Percentiles rank a stretch among this genome's conserved stretches.
Conservation (phyloP, 805 yeast genomes). For the Pichia eremophila region DNA sequence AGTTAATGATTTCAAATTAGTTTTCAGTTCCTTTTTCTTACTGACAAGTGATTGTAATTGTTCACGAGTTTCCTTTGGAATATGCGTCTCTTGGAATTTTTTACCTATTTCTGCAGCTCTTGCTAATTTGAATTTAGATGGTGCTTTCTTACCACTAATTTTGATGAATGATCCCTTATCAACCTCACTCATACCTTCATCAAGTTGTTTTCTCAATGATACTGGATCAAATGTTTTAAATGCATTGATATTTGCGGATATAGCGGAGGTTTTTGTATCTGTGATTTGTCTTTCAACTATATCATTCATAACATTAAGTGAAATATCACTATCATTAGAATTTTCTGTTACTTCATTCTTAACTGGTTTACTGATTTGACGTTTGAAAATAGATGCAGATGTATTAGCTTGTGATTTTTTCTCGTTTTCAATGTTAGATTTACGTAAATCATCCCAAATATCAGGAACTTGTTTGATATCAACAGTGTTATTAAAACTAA, state of each 20-base stretch:
- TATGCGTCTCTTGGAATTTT: slow-evolving; percentile 9
- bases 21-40: not conserved
- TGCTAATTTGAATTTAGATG: slow-evolving; percentile 9
- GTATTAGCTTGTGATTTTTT: slow-evolving; percentile 1
- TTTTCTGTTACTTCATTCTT: not conserved
- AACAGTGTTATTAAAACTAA: slow-evolving; percentile 42
- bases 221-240: slow-evolving; percentile 5
- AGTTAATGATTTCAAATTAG: slow-evolving; percentile 9
- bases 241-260: not conserved
- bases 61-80: slow-evolving; percentile 6
- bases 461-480: slow-evolving; percentile 55
- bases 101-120: slow-evolving; percentile 11
- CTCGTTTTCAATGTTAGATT: slow-evolving; percentile 19
- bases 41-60: not conserved
- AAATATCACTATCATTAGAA: slow-evolving; percentile 1
- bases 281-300: slow-evolving; percentile 8
- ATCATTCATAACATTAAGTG: slow-evolving; percentile 13
- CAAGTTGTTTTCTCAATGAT: not conserved
- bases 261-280: not conserved
- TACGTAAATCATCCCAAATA: slow-evolving; percentile 36
- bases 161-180: not conserved
- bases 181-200: not conserved
- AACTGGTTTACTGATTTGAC: not conserved
- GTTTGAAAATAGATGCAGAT: slow-evolving; percentile 14
- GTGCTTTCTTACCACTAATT: slow-evolving; percentile 8